Base-by-base conservation (phyloP, 2,329 filamentous ascomycete genomes). In the Penicillium sp. region DNA sequence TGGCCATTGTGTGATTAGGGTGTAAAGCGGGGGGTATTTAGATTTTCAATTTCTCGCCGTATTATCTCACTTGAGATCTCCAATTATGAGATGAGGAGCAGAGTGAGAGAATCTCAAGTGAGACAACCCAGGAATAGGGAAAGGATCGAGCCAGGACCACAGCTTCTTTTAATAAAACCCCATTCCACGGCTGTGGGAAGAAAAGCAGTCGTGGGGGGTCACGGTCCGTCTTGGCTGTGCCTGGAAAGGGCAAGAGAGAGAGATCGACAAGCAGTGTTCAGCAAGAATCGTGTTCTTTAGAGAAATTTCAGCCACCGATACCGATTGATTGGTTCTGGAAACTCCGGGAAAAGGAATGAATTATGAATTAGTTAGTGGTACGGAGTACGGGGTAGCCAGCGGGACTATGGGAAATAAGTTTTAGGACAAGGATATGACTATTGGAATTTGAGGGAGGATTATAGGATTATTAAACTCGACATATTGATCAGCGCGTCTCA, bases 1-100 rank as follows among this genome's bases (percentile, higher is more conserved):
- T 63, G 14, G 54, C 48, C 67, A 70, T 70, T 21, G 23, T 66
- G 23, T 47, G 52, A 61, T 58, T 10, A n/a, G 8, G 36, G 28
- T 42, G 45, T 44, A 37, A 40, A 21, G 42, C 8, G 24, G 40
- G 34, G 34, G 10, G n/a, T 16, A 8, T 16, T 42, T 40, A 39
- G 50, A 51, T 10, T 29, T 48, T 18, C 21, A 39, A 24, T 40
- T 23, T 7, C 19, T 40, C 11, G 18, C 37, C 37, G 19, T 11
- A 16, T 24, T 28, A 36, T 29, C 48, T 44, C 48, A 21, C 28
- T 16, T 19, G 29, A 44, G 39, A 36, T 23, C 19, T 19, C 36
- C 26, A 21, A 42, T 21, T 13, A 48, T 23, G 26, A 39, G 19
- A 21, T 29, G 28, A 26, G 28, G 5, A 43, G 21, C 19, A n/a